Evolutionary conservation across 345 rosid species (phyloP).

Genomic region (Ceriops tagal): DNA sequence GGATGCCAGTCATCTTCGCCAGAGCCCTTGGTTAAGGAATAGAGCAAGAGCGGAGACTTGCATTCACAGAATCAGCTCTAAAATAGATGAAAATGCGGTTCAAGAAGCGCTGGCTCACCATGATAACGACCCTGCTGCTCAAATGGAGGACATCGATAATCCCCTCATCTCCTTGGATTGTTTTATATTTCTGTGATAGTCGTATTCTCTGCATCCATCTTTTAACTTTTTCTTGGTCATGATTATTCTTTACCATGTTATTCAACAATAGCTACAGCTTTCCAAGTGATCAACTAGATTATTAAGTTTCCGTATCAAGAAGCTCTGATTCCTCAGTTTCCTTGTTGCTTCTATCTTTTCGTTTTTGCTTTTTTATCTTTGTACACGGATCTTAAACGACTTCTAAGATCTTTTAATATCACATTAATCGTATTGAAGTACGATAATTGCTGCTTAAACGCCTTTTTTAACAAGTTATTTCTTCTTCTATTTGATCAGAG

Average conservation of each 20-base stretch:
- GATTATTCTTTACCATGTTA: neutral
- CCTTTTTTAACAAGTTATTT: no score
- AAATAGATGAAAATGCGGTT: conserved; percentile 42
- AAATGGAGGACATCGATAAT: conserved; percentile 57
- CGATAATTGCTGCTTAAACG: no score
- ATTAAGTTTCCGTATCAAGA: neutral
- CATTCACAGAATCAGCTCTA: conserved; percentile 53
- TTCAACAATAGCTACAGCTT: neutral
- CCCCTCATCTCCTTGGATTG: conserved; percentile 90
- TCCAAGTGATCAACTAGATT: conserved; percentile 8
- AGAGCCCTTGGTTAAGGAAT: conserved; percentile 29
- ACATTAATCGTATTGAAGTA: no score
- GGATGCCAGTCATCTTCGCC: conserved; percentile 16
- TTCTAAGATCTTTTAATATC: no score
- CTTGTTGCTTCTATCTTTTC: no score
- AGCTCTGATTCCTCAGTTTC: neutral
- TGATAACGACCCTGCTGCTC: conserved; percentile 24
- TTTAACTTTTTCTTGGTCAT: neutral
- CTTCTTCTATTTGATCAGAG: no score
- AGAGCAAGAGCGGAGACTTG: conserved; percentile 36
- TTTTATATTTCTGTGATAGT: conserved; percentile 67
- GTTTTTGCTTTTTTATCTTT: no score
- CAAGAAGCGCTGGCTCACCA: conserved; percentile 34
- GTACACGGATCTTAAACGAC: no score
- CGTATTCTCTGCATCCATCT: neutral